Conservation (phyloP, 169 alveolate genomes). For the Cardiosporidium cionae region DNA sequence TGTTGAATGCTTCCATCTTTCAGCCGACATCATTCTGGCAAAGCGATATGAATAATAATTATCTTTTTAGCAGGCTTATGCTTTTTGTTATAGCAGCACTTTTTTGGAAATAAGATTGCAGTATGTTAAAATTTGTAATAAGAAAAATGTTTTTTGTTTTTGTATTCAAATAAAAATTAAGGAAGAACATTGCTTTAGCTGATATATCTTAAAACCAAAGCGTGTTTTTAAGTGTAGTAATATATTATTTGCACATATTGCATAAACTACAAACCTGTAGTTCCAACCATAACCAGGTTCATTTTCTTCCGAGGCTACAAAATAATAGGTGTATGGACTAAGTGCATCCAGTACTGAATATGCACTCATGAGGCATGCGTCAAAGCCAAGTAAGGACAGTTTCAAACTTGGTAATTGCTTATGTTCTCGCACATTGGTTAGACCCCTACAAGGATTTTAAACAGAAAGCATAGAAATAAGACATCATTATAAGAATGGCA, state of each 20-base stretch:
- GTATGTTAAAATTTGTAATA: too few species aligned
- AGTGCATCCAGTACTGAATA: constrained; percentile 46
- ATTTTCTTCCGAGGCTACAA: constrained; percentile 52
- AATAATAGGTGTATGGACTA: constrained; percentile 39
- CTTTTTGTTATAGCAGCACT: too few species aligned
- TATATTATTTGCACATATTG: constrained; percentile 2
- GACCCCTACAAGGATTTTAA: constrained; percentile 25
- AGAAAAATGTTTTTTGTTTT: too few species aligned
- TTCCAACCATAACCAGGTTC: constrained; percentile 61
- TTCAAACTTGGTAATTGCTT: constrained; percentile 19
- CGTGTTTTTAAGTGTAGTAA: too few species aligned
- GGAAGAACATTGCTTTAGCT: too few species aligned
- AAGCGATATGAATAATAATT: too few species aligned
- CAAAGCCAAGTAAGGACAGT: constrained; percentile 47
- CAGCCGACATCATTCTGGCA: too few species aligned
- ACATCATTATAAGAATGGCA: background rate
- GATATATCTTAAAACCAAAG: too few species aligned
- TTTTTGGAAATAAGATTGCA: too few species aligned
- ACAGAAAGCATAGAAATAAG: background rate
- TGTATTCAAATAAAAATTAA: too few species aligned
- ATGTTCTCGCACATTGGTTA: constrained; percentile 21
- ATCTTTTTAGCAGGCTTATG: too few species aligned
- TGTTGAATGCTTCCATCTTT: too few species aligned
- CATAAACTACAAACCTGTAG: constrained; percentile 20
- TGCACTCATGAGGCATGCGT: constrained; percentile 52